Conservation (phyloP, 768 basidiomycete genomes). For the Boletus huronensis region DNA sequence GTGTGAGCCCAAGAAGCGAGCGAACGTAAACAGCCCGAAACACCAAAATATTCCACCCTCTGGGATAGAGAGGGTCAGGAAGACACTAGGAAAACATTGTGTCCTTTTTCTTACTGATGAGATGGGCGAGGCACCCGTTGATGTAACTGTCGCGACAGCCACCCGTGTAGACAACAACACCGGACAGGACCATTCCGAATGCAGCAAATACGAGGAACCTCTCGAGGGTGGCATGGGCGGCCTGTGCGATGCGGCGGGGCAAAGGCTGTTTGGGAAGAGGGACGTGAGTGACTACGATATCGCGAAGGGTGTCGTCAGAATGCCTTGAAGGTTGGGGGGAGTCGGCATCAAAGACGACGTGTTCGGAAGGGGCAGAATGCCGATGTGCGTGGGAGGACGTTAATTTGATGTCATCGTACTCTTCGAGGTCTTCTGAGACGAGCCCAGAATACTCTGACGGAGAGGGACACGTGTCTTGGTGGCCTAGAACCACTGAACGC, state of each 20-base stretch:
- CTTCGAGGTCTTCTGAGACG: constrained; percentile 51
- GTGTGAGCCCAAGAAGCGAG: constrained; percentile 91
- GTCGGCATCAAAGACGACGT: constrained; percentile 48
- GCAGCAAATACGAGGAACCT: constrained; percentile 68
- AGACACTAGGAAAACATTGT: neutral
- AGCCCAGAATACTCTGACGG: constrained; percentile 56
- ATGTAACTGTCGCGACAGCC: constrained; percentile 75
- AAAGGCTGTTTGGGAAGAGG: constrained; percentile 22
- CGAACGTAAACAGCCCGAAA: constrained; percentile 85
- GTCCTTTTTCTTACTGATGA: constrained; percentile 65
- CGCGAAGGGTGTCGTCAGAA: constrained; percentile 60
- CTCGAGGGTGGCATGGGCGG: constrained; percentile 53
- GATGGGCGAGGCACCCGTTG: constrained; percentile 85
- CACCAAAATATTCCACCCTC: constrained; percentile 92
- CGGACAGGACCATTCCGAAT: constrained; percentile 60
- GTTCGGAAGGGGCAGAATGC: constrained; percentile 47
- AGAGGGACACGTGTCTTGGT: constrained; percentile 29
- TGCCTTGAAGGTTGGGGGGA: constrained; percentile 41
- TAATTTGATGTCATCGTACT: constrained; percentile 47
- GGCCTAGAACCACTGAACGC: constrained; percentile 53
- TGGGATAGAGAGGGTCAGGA: constrained; percentile 26
- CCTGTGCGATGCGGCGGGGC: constrained; percentile 42
- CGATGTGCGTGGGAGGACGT: constrained; percentile 33
- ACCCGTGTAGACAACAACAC: constrained; percentile 81
- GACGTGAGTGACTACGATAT: constrained; percentile 25